phyloP scores from a whole-genome alignment of 805 yeast genomes.

The Brettanomyces naardenensis region DNA sequence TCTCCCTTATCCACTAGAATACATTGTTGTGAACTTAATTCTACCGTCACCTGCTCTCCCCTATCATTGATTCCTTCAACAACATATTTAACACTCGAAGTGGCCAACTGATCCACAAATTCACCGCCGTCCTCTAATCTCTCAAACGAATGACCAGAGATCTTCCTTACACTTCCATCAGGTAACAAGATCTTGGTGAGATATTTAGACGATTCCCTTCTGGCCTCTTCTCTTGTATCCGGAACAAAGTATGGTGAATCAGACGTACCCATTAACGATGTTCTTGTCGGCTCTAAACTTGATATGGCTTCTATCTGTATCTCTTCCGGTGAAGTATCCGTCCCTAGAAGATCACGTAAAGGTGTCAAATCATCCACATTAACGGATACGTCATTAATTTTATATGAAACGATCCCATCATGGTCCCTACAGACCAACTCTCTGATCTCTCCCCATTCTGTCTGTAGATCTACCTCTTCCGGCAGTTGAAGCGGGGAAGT shows the following conservation, averaged over 20 bases:
- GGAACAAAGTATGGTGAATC: conserved; percentile 6
- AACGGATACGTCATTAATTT: background rate
- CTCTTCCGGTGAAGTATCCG: background rate
- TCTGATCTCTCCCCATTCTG: background rate
- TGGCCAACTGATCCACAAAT: conserved; percentile 25
- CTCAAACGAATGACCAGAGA: conserved; percentile 12
- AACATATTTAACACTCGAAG: conserved; percentile 22
- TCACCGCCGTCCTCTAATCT: conserved; percentile 7
- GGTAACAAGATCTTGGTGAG: conserved; percentile 1
- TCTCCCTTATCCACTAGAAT: conserved; percentile 28
- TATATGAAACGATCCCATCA: too few species aligned
- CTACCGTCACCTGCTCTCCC: conserved; percentile 11
- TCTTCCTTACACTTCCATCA: conserved; percentile 6
- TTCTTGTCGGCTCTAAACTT: background rate
- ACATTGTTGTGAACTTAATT: conserved; percentile 33
- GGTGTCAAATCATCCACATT: background rate
- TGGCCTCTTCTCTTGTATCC: background rate
- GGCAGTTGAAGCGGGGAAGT: too few species aligned
- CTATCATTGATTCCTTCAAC: conserved; percentile 12
- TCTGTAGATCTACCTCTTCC: background rate
- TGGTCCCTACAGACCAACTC: too few species aligned
- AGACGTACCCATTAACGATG: conserved; percentile 4
- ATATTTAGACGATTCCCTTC: background rate
- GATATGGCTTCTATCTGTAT: background rate
- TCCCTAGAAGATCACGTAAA: background rate